Percentiles rank a stretch among this genome's conserved stretches.
Evolutionary conservation across 352 stramenopile genomes (phyloP).

Genomic region (Phytophthora hibernalis): DNA sequence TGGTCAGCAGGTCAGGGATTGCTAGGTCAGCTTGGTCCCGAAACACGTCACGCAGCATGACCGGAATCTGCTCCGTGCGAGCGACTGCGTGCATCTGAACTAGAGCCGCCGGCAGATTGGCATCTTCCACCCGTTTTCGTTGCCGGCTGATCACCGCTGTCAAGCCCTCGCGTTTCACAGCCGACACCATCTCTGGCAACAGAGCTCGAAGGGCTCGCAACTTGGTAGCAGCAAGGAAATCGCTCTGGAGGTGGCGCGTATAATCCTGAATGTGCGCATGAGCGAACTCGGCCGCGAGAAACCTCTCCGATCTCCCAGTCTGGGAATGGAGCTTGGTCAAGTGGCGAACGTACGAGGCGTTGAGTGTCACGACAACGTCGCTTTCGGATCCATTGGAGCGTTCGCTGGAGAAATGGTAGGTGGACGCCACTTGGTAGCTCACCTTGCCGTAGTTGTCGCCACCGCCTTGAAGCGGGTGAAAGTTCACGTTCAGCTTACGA

Average conservation of each 20-base stretch:
- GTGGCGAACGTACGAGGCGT: constrained; percentile 62
- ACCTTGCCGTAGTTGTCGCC: constrained; percentile 46
- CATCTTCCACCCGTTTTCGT: constrained; percentile 47
- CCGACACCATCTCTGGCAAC: constrained; percentile 43
- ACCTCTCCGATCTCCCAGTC: constrained; percentile 57
- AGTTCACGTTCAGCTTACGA: constrained; percentile 61
- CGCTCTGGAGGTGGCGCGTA: constrained; percentile 40
- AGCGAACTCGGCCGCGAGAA: constrained; percentile 68
- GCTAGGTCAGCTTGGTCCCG: constrained; percentile 68
- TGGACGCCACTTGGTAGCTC: constrained; percentile 56
- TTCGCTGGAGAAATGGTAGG: constrained; percentile 50
- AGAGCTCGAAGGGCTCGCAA: constrained; percentile 55
- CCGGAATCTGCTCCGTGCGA: constrained; percentile 64
- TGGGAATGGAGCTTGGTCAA: constrained; percentile 54
- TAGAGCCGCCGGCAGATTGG: constrained; percentile 53
- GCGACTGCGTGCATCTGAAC: constrained; percentile 57
- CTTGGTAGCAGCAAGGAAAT: constrained; percentile 73
- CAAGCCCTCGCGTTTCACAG: constrained; percentile 47
- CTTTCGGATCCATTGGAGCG: constrained; percentile 74
- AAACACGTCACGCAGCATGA: constrained; percentile 66
- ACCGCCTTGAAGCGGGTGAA: constrained; percentile 36
- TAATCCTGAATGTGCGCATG: constrained; percentile 59
- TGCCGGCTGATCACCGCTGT: constrained; percentile 50
- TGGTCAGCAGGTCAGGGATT: constrained; percentile 34
- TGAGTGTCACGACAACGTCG: constrained; percentile 63